These are phyloP conservation scores for Cladobotryum mycophilum DNA, from an alignment of 2,329 filamentous ascomycete species.

Conservation along the genomic window DNA sequence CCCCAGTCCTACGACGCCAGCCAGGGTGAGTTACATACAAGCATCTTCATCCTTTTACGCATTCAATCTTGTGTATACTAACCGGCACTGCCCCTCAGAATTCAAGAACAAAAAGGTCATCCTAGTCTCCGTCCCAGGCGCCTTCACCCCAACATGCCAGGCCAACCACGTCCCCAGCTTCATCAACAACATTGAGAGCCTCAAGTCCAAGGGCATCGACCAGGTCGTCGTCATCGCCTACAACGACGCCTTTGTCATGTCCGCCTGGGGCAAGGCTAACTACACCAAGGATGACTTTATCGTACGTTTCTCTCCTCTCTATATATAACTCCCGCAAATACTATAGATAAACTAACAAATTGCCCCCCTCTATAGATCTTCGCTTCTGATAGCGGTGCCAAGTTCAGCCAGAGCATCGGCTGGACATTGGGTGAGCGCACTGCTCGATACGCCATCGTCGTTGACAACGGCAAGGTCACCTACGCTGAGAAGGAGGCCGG, in stretches of 20 bases:
- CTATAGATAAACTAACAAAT: neutral
- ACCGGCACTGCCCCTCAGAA: slow-evolving; percentile 28
- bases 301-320: slow-evolving; percentile 30
- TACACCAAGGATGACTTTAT: slow-evolving; percentile 62
- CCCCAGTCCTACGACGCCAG: slow-evolving; percentile 74
- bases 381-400: slow-evolving; percentile 61
- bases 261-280: slow-evolving; percentile 86
- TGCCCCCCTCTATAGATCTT: slow-evolving; percentile 49
- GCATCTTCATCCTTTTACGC: neutral
- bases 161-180: slow-evolving; percentile 76
- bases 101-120: slow-evolving; percentile 52
- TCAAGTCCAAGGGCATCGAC: slow-evolving; percentile 78
- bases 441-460: slow-evolving; percentile 70
- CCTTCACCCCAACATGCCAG: slow-evolving; percentile 84
- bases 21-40: slow-evolving; percentile 50
- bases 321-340: neutral
- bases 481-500: slow-evolving; percentile 71
- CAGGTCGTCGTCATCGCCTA: slow-evolving; percentile 72
- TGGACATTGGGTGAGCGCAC: slow-evolving; percentile 72
- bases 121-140: slow-evolving; percentile 55
- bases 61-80: neutral
- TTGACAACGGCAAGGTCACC: slow-evolving; percentile 76
- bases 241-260: slow-evolving; percentile 86
- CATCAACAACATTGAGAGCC: slow-evolving; percentile 61
- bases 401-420: slow-evolving; percentile 72